Evolutionary conservation across 139 green algal genomes (phyloP).

Genomic region (Bryopsis sp.): DNA sequence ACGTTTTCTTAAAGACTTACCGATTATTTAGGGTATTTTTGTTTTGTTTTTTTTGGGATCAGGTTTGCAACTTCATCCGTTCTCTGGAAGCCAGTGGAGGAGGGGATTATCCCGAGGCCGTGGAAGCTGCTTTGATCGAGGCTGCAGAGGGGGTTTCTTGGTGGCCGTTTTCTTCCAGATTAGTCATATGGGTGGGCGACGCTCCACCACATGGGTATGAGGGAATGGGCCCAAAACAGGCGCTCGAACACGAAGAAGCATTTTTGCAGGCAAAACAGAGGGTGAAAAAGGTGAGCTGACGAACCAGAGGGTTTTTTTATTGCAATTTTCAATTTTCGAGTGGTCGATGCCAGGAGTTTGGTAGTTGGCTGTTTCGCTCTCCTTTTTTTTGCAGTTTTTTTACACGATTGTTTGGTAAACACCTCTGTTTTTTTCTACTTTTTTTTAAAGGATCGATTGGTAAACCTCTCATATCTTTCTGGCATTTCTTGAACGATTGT

Average conservation of each 20-base stretch:
- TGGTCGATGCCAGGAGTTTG: too few relatives aligned
- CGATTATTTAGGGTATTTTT: too few relatives aligned
- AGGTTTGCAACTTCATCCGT: constrained; percentile 7
- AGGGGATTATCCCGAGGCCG: constrained; percentile 13
- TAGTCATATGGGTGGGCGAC: constrained; percentile 16
- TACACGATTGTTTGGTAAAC: too few relatives aligned
- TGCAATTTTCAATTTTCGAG: too few relatives aligned
- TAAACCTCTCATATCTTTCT: neutral
- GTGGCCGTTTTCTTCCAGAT: constrained; percentile 2
- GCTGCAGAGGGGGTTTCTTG: constrained; percentile 10
- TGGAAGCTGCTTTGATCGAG: constrained; percentile 9
- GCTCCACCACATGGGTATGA: constrained; percentile 17
- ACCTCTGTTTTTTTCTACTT: too few relatives aligned
- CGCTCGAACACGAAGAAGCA: neutral
- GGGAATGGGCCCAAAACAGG: neutral
- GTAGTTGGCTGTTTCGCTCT: too few relatives aligned
- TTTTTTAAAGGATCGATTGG: neutral
- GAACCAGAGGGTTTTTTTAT: too few relatives aligned
- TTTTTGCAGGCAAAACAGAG: constrained; percentile 1
- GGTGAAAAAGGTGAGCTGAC: constrained; percentile 4
- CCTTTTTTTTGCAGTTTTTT: too few relatives aligned
- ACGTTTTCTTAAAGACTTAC: too few relatives aligned
- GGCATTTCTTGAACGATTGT: neutral
- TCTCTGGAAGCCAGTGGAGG: constrained; percentile 1
- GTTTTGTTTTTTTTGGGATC: too few relatives aligned